Base-by-base conservation (phyloP, 148 eudicot genomes). In the Fagopyrum tataricum region DNA sequence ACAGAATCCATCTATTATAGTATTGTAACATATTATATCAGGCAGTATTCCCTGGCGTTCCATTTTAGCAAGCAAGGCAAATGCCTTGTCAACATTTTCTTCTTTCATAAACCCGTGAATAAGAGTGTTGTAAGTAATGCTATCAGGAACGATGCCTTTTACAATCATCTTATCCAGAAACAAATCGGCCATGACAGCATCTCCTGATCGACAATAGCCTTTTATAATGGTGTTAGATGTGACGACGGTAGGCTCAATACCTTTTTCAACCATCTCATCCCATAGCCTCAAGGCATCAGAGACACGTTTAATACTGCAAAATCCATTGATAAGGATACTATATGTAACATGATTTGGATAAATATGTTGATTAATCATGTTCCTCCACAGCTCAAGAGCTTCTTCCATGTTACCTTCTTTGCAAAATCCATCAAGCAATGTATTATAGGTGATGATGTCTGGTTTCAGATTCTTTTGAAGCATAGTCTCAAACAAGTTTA, bases 201-300 rank as follows among this genome's bases (percentile, higher is more conserved):
- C 82, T 40, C 91, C 93, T 15, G 76, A 81, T 79, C 85, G 73
- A 41, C 96, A 90, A 78, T 80, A 87, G 52, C 98, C 96, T 81
- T 92, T 92, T 46, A 92, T 76, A 46, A 92, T 62, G 21, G 85
- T 79, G 80, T 92, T 92, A 70, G 85, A 92, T 46, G 87, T 88
- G 62, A 92, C 83, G 26, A 83, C 74, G 9, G 80, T 92, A 44
- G 96, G 96, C 62, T 84, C 78, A 66, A 90, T 82, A 40, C 83
- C 91, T 78, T 84, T 87, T 58, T 75, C 78, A 42, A 87, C 79
- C 98, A 92, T 92, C 83, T 88, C 91, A 79, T 88, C 86, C 98
- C 93, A 92, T 52, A 90, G 73, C 76, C 73, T 84, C 6, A 87
- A 78, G 20, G 96, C 96, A 72, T 88, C 84, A 39, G 81, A 44